phyloP scores from a whole-genome alignment of 371 early-diverging fungal species.

The Phascolomyces articulosus region DNA sequence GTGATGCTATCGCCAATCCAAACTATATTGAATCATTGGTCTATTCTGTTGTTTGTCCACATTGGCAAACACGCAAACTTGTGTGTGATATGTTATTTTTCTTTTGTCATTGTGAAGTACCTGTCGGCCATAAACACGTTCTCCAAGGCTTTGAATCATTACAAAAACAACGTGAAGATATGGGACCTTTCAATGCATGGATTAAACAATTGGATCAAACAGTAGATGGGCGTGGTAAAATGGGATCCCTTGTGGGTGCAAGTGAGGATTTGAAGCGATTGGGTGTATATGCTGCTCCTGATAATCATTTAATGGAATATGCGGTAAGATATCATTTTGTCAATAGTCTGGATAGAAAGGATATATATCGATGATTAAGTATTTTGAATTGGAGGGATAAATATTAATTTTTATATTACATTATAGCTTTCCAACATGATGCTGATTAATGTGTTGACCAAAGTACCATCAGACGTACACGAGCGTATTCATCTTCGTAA shows the following conservation, averaged over 20 bases:
- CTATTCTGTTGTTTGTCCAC: constrained; percentile 73
- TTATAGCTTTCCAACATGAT: constrained; percentile 71
- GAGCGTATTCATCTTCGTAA: constrained; percentile 70
- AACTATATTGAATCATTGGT: constrained; percentile 62
- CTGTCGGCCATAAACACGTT: constrained; percentile 69
- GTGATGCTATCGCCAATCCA: constrained; percentile 66
- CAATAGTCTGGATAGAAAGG: no score
- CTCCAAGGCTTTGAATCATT: constrained; percentile 49
- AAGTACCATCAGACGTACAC: constrained; percentile 67
- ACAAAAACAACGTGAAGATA: constrained; percentile 47
- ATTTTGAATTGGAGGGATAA: no score
- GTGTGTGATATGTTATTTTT: constrained; percentile 74
- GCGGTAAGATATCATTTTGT: constrained; percentile 59
- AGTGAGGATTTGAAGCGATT: constrained; percentile 65
- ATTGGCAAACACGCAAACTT: constrained; percentile 66
- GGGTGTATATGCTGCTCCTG: constrained; percentile 58
- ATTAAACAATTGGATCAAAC: constrained; percentile 67
- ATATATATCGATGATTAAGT: no score
- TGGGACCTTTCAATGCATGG: constrained; percentile 73
- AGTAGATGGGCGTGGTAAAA: constrained; percentile 73
- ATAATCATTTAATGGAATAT: constrained; percentile 68
- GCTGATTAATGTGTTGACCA: constrained; percentile 63
- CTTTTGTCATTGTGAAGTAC: constrained; percentile 71
- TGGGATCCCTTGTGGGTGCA: constrained; percentile 74
- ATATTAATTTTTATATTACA: no score